Evolutionary conservation across 306 rosid species (phyloP), one percentile per base, ranked within the genome.

Genomic region (Cicer pinnatifidum): DNA sequence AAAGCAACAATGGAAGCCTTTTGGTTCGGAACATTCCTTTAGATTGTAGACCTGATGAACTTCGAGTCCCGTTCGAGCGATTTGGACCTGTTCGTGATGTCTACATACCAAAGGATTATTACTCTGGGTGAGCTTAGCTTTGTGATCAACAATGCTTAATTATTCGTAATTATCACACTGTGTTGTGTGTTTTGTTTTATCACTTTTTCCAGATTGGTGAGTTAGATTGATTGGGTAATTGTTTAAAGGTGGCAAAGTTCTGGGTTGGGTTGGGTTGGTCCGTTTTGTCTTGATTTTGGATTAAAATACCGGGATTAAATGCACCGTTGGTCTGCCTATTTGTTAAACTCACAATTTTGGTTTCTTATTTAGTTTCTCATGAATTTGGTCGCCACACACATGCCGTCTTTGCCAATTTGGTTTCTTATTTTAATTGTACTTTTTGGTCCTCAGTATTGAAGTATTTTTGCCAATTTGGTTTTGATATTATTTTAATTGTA

Each of bases 11-110:
- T 9, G 99, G 99, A 72, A 95, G 99, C 78, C 97, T 95, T 53
- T 83, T 95, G 87, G 99, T 95, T 67, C 82, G 99, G 64, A 95
- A 95, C 76, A 95, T 95, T 85, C 99, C 99, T 38, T 90, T 81
- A 0, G 84, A 81, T 76, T 76, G 84, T 67, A 66, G 99, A 50
- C 38, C 97, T 4, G 99, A 95, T 65, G 99, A 95, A 58, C 92
- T 95, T 40, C 86, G 97, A 20, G 86, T 67, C 20, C 90, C 97
- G 0, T 95, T 95, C 66, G 99, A 95, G 83, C 91, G 97, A 63
- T 95, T 90, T 40, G 99, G 99, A 56, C 82, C 88, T 16, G 99
- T 95, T 67, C 87, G 99, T 37, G 99, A 95, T 68, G 97, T 95
- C 51, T 95, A 95, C 82, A 87, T 95, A 15, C 99, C 99, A 0